Evolutionary conservation across 768 basidiomycete species (phyloP).

Genomic region (Krasilnikovozyma curviuscula): DNA sequence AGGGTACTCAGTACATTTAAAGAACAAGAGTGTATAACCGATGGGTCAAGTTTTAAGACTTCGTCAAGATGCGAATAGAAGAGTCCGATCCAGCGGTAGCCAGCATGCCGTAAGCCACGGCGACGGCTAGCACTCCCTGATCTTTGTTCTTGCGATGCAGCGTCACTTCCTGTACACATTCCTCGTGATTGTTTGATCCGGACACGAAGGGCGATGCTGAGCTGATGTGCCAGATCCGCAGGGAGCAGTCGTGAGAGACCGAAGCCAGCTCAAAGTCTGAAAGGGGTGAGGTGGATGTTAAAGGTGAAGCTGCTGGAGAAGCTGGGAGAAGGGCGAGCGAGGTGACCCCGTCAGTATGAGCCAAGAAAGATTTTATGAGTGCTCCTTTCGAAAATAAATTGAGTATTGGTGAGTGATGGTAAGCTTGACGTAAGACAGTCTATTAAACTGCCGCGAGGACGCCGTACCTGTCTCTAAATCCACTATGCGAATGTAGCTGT

Average conservation of each 20-base stretch:
- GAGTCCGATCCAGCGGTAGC: slow-evolving; percentile 80
- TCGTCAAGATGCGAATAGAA: slow-evolving; percentile 1
- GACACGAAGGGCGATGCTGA: too few relatives aligned
- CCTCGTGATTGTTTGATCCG: too few relatives aligned
- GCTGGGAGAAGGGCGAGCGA: slow-evolving; percentile 45
- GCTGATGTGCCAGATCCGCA: slow-evolving; percentile 76
- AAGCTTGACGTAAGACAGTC: not conserved
- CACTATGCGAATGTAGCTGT: slow-evolving; percentile 78
- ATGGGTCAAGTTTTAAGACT: not conserved
- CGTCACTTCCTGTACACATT: slow-evolving; percentile 71
- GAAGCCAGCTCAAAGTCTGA: slow-evolving; percentile 74
- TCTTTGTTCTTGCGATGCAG: slow-evolving; percentile 67
- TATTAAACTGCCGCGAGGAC: not conserved
- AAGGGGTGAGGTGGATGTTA: too few relatives aligned
- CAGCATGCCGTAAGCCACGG: slow-evolving; percentile 68
- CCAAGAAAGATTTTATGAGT: slow-evolving; percentile 73
- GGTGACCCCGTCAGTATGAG: slow-evolving; percentile 80
- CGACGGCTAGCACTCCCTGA: slow-evolving; percentile 77
- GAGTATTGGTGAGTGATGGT: not conserved
- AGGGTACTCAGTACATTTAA: too few relatives aligned
- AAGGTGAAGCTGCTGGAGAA: slow-evolving; percentile 1
- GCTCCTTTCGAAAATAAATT: slow-evolving; percentile 39
- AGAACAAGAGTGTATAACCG: not conserved
- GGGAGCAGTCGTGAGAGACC: slow-evolving; percentile 78
- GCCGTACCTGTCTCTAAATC: slow-evolving; percentile 63